These are phyloP conservation scores for Chernovozyma aurita DNA, from an alignment of 1,139 yeast species.

Conservation along the genomic window DNA sequence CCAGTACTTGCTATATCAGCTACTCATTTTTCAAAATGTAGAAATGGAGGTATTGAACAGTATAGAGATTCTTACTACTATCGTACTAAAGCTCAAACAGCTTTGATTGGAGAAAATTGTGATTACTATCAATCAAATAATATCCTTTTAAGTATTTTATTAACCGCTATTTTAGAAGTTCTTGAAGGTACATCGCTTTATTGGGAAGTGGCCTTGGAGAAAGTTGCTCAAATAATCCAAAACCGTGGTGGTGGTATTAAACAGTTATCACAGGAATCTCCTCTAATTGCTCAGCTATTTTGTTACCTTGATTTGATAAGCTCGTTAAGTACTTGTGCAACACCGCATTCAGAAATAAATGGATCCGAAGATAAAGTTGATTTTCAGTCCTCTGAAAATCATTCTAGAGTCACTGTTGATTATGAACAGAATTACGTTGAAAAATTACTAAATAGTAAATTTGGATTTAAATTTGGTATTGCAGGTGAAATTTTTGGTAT, in stretches of 20 bases:
- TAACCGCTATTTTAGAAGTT: conserved; percentile 16
- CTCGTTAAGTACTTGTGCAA: conserved; percentile 17
- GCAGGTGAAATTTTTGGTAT: conserved; percentile 19
- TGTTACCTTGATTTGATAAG: conserved; percentile 18
- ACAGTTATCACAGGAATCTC: conserved; percentile 13
- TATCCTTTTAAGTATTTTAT: conserved; percentile 12
- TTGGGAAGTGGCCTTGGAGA: conserved; percentile 17
- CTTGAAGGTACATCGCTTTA: conserved; percentile 17
- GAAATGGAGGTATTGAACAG: conserved; percentile 6
- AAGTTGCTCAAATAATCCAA: conserved; percentile 14
- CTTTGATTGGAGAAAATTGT: conserved; percentile 10
- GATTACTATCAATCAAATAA: conserved; percentile 12
- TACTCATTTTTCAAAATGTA: conserved; percentile 14
- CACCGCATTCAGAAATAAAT: conserved; percentile 14
- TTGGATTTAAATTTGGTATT: conserved; percentile 19
- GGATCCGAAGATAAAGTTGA: neutral
- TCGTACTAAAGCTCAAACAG: conserved; percentile 14
- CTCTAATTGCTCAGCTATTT: conserved; percentile 17
- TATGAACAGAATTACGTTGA: conserved; percentile 16
- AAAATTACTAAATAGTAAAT: conserved; percentile 15
- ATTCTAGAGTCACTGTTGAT: conserved; percentile 1
- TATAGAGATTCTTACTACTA: conserved; percentile 13
- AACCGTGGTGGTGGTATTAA: conserved; percentile 17
- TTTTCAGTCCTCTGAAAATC: neutral
- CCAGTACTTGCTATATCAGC: conserved; percentile 17